A percentile compares a stretch with the other conserved stretches of the same genome.
Conservation (phyloP, 768 basidiomycete genomes). For the Russula virescens region DNA sequence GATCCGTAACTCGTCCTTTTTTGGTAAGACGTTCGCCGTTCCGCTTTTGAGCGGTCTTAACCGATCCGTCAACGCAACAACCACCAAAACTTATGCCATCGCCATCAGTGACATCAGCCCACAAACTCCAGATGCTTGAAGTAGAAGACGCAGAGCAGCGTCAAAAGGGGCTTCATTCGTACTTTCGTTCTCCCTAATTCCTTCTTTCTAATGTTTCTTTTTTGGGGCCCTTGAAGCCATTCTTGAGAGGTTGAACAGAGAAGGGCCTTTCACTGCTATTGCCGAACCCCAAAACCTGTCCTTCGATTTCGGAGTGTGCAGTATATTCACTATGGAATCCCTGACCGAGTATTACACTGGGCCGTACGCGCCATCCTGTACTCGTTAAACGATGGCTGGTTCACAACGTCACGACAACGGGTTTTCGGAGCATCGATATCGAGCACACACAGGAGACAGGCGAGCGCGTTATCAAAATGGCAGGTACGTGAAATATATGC, state of each 20-base stretch:
- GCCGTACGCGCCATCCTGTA: slow-evolving; percentile 13
- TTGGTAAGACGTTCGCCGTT: no score
- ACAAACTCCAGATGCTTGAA: slow-evolving; percentile 8
- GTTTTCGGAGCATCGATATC: slow-evolving; percentile 61
- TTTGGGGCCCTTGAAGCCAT: slow-evolving; percentile 17
- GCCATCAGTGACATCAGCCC: no score
- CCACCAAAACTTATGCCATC: no score
- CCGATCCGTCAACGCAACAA: no score
- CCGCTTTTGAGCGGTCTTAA: no score
- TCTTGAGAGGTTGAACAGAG: slow-evolving; percentile 20
- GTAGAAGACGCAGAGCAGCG: slow-evolving; percentile 18
- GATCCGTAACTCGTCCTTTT: no score
- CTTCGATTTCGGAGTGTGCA: slow-evolving; percentile 27
- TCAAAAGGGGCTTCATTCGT: slow-evolving; percentile 25
- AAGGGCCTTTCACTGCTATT: slow-evolving; percentile 12
- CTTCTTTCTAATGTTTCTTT: neutral
- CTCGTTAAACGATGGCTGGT: neutral
- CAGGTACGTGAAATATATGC: slow-evolving; percentile 16
- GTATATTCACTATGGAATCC: slow-evolving; percentile 24
- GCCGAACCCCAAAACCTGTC: neutral
- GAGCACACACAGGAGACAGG: slow-evolving; percentile 50
- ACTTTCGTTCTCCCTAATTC: neutral
- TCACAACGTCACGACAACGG: slow-evolving; percentile 21
- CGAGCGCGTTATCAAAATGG: slow-evolving; percentile 63
- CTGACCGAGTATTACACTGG: no score